Conservation (phyloP, 2,329 filamentous ascomycete genomes). For the Leptographium procerum region DNA sequence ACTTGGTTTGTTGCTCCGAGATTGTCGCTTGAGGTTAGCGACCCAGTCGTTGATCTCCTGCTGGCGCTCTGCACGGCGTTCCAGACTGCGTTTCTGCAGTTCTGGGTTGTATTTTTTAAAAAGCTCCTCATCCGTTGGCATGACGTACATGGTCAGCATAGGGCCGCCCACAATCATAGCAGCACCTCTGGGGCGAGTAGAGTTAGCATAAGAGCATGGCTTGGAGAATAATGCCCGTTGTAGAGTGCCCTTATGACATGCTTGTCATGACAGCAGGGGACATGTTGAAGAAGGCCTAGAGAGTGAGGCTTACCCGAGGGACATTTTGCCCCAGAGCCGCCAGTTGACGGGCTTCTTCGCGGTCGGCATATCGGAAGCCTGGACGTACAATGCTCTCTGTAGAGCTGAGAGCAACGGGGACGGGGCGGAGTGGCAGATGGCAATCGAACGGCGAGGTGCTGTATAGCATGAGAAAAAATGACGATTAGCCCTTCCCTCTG, state of each 20-base stretch:
- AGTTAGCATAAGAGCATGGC: slow-evolving; percentile 4
- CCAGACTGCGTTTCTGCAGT: slow-evolving; percentile 78
- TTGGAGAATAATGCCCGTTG: no score
- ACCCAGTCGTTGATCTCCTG: slow-evolving; percentile 89
- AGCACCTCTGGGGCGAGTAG: slow-evolving; percentile 44
- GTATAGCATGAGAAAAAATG: background rate
- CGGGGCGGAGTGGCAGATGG: background rate
- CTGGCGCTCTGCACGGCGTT: slow-evolving; percentile 61
- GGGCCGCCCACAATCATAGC: slow-evolving; percentile 73
- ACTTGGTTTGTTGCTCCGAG: slow-evolving; percentile 89
- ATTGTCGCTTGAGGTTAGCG: slow-evolving; percentile 70
- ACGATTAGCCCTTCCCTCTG: no score
- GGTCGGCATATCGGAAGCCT: background rate
- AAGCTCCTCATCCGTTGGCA: slow-evolving; percentile 82
- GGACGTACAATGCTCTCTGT: background rate
- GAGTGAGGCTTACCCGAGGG: slow-evolving; percentile 45
- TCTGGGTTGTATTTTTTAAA: slow-evolving; percentile 91
- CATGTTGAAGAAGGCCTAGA: background rate
- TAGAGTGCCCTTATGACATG: no score
- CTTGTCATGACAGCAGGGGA: background rate
- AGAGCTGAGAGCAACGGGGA: background rate
- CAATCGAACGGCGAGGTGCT: background rate
- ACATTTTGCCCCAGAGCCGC: slow-evolving; percentile 57
- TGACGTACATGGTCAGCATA: slow-evolving; percentile 66
- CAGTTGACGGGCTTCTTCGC: slow-evolving; percentile 37